Conservation (phyloP, 257 asterid species). For the Solanum etuberosum region DNA sequence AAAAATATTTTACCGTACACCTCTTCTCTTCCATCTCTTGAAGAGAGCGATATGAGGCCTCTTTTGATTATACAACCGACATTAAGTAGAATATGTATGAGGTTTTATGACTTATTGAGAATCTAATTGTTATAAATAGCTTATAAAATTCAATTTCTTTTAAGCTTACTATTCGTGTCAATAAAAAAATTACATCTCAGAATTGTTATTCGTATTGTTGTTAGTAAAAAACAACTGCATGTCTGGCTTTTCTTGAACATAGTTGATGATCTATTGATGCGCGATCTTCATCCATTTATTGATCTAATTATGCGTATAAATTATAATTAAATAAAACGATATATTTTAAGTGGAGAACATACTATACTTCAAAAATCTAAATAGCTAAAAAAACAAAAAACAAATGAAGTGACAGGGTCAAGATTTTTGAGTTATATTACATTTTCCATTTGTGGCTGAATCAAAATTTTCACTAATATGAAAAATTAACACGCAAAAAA, state of each 20-base stretch:
- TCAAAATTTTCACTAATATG: background rate
- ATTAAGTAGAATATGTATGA: background rate
- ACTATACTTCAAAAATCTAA: background rate
- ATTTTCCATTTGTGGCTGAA: fast-evolving
- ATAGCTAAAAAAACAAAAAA: background rate
- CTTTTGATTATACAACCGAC: background rate
- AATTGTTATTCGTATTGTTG: background rate
- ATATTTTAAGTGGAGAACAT: background rate
- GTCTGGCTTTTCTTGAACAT: background rate
- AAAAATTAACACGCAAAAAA: background rate
- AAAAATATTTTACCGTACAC: no score
- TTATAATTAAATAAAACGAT: background rate
- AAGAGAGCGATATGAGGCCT: background rate
- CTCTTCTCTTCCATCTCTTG: no score
- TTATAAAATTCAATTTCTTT: no score
- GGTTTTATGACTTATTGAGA: background rate
- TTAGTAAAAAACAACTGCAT: no score
- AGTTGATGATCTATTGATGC: background rate
- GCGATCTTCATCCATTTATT: no score
- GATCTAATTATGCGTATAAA: background rate
- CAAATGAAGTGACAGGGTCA: background rate
- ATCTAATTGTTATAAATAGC: background rate
- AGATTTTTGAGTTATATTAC: no score
- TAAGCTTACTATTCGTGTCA: no score
- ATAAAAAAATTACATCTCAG: background rate